Base-by-base conservation (phyloP, 768 basidiomycete genomes). In the Termitomyces sp. region DNA sequence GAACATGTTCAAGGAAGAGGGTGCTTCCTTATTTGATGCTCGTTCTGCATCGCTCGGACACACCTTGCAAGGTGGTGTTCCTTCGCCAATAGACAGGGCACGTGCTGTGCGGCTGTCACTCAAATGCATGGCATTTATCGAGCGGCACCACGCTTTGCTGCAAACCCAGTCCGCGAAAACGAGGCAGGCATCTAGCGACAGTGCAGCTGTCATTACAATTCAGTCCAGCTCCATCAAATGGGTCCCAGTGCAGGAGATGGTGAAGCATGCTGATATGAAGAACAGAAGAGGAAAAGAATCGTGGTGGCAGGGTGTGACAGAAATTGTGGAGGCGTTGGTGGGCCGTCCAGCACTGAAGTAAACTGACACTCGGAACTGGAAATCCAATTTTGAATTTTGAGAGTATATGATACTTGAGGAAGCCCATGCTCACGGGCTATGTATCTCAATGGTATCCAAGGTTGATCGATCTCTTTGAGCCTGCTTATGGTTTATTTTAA, bases 31-130 rank as follows among this genome's bases (percentile, higher is more conserved):
- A 29, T 99, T 98, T 68, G 97, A 99, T 73, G 86, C 97, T 19
- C 89, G 97, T 46, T 90, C 86, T n/a, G 97, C 96, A n/a, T 90
- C 92, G 1, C 84, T 99, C 21, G 97, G 97, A n/a, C 97, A 99
- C 75, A 98, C 95, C 4, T 76, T 99, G 4, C 97, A 99, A 68
- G 97, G 97, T 7, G 95, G 95, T 3, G 85, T 93, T 16, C 97
- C 97, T 4, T 97, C 96, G 1, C 97, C 97, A 0, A 81, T 92
- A 63, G 97, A 98, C 74, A 90, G 96, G 50, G 86, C 89, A 0
- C 90, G 93, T 25, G 97, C 93, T 3, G 87, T 90, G 9, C 89
- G 97, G 35, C 82, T 98, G 44, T 86, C 96, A 9, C 77, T 96
- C 59, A 88, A 92, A 63, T 96, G 93, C 75, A 95, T 99, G 92